phyloP scores from a whole-genome alignment of 306 rosid species.

The Fragaria nilgerrensis region DNA sequence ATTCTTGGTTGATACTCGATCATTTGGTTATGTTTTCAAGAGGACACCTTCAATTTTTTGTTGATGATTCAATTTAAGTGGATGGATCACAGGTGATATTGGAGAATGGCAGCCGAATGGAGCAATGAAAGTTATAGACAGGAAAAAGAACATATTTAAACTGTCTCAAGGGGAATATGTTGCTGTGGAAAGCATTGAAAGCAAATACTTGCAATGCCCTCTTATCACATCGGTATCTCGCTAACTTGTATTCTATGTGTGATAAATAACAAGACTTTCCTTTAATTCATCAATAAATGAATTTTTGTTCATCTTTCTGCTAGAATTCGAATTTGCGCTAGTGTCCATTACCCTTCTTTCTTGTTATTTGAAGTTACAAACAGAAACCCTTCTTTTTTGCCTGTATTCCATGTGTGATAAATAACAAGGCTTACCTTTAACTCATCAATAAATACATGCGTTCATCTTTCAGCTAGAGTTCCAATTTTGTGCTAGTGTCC shows the following conservation, averaged over 20 bases:
- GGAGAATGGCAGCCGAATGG: slow-evolving; percentile 95
- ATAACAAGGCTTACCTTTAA: not conserved
- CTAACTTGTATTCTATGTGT: slow-evolving; percentile 6
- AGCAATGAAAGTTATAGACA: slow-evolving; percentile 84
- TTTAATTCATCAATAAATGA: not conserved
- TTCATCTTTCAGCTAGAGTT: not conserved
- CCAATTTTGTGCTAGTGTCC: not conserved
- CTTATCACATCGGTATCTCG: slow-evolving; percentile 67
- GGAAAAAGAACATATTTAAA: slow-evolving; percentile 88
- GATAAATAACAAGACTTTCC: not conserved
- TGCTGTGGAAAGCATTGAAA: slow-evolving; percentile 84
- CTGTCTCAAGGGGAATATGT: slow-evolving; percentile 95
- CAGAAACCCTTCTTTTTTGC: not conserved
- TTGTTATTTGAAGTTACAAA: not conserved
- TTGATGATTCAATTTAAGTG: slow-evolving; percentile 16
- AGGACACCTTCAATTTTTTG: not conserved
- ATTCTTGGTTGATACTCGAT: not conserved
- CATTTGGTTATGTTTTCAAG: not conserved
- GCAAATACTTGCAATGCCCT: slow-evolving; percentile 71
- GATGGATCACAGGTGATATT: slow-evolving; percentile 70
- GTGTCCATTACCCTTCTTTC: not conserved
- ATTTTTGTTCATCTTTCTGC: not conserved
- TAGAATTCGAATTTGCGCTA: not conserved
- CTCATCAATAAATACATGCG: not conserved
- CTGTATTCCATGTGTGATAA: not conserved